Evolutionary conservation across 192 early-diverging fungal genomes (phyloP), one percentile per base, ranked within the genome.

Genomic region (Coemansia sp.): DNA sequence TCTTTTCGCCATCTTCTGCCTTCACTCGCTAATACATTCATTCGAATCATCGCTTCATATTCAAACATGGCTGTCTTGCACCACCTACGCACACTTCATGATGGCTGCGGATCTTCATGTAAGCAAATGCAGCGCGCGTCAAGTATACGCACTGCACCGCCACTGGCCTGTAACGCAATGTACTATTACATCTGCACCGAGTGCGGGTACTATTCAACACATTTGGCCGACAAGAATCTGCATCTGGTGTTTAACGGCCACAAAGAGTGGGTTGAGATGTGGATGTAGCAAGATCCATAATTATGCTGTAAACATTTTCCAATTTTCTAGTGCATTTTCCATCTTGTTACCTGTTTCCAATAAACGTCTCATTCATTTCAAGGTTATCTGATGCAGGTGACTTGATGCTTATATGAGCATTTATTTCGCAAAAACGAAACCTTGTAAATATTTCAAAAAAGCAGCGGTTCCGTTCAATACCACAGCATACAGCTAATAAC

Each of bases 111-210:
- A 22, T 37, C 60, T n/a, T 24, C 52, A 1, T 45, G 63, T 17
- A 45, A 12, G 22, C 38, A 45, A 14, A 5, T 43, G 6, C 63
- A 29, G 35, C 38, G 54, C 39, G 7, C 52, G 27, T 22, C 39
- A 15, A 24, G 5, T 35, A 25, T 41, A 23, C 51, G 22, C 49
- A 58, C 61, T 2, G 21, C 56, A 11, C 62, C 63, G 5, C 54
- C 63, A 38, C 37, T 73, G 25, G 67, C 65, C 9, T 71, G 65
- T n/a, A 71, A 47, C 58, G 32, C 55, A 61, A 60, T 47, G 32
- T 74, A 71, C 69, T 80, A 80, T 58, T 69, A 70, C 55, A 67
- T 80, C n/a, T 80, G 77, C 62, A 39, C 53, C 32, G 72, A 65
- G 27, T 80, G 77, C 41, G 72, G 77, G n/a, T 65, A 51, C 49